Evolutionary conservation across 352 stramenopile species (phyloP).

Genomic region (Pythium rhizo-oryzae): DNA sequence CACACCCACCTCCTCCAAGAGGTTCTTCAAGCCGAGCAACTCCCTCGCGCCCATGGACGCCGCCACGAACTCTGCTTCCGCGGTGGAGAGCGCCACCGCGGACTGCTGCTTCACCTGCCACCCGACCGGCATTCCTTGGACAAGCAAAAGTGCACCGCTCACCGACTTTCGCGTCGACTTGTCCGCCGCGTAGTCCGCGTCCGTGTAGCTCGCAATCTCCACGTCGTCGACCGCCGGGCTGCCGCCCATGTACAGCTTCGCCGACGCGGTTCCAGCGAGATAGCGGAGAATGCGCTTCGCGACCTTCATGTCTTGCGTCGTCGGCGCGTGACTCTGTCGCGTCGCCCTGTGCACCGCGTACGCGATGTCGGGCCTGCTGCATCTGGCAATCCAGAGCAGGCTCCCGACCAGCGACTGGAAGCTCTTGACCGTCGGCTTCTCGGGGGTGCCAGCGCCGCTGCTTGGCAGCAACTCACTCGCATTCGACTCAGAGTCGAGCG

Average conservation of each 20-base stretch:
- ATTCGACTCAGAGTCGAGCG: not conserved
- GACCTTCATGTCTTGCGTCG: constrained; percentile 15
- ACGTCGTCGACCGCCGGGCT: no score
- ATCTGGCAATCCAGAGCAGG: constrained; percentile 31
- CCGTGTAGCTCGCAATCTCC: no score
- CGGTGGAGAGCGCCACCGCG: no score
- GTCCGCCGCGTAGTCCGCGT: no score
- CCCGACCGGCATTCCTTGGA: not conserved
- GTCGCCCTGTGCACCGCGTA: constrained; percentile 34
- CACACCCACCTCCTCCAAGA: no score
- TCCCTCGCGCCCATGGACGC: no score
- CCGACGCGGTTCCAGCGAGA: constrained; percentile 19
- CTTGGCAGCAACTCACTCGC: constrained; percentile 13
- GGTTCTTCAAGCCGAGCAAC: no score
- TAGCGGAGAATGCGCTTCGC: constrained; percentile 29
- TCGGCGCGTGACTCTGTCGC: constrained; percentile 19
- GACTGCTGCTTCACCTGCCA: not conserved
- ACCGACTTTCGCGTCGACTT: no score
- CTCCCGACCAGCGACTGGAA: constrained; percentile 41
- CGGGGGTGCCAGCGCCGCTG: not conserved
- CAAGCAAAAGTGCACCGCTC: no score
- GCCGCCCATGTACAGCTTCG: constrained; percentile 13
- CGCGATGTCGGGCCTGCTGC: constrained; percentile 32
- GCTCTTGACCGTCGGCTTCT: constrained; percentile 17
- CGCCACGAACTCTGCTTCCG: not conserved